Evolutionary conservation across 257 asterid species (phyloP).

Genomic region (Handroanthus guayacan): DNA sequence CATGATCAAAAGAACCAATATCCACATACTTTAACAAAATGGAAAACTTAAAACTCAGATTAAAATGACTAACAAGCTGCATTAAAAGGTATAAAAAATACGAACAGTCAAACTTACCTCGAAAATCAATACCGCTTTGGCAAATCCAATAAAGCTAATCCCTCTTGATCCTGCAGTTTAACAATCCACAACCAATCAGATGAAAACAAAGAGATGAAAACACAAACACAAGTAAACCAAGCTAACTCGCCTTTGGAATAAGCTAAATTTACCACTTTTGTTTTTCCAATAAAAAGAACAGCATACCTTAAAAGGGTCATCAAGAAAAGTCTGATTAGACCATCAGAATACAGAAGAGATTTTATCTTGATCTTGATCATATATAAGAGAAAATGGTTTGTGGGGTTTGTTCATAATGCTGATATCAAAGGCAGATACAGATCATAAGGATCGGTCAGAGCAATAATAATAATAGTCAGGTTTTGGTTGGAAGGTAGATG

Average conservation of each 20-base stretch:
- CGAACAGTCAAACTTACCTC: conserved; percentile 33
- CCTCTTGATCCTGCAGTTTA: conserved; percentile 32
- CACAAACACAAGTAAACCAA: neutral
- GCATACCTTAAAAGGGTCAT: conserved; percentile 43
- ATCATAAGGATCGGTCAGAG: conserved; percentile 42
- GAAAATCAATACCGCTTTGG: conserved; percentile 20
- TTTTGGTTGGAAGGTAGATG: conserved; percentile 61
- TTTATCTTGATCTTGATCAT: conserved; percentile 36
- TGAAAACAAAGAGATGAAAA: conserved; percentile 20
- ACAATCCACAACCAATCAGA: conserved; percentile 33
- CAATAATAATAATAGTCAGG: conserved; percentile 42
- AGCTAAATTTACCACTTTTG: neutral
- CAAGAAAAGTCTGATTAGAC: conserved; percentile 32
- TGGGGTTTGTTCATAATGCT: conserved; percentile 27
- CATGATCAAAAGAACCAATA: conserved; percentile 23
- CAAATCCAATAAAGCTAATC: conserved; percentile 20
- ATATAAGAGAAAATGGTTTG: conserved; percentile 24
- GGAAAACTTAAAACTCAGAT: conserved; percentile 15
- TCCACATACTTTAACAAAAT: neutral
- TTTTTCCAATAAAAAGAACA: neutral
- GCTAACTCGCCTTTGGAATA: neutral
- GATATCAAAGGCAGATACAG: conserved; percentile 32
- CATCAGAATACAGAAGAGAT: conserved; percentile 30
- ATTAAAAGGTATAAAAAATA: neutral
- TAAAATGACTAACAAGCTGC: conserved; percentile 10